Evolutionary conservation across 257 asterid species (phyloP).

Genomic region (Solanum acaule): DNA sequence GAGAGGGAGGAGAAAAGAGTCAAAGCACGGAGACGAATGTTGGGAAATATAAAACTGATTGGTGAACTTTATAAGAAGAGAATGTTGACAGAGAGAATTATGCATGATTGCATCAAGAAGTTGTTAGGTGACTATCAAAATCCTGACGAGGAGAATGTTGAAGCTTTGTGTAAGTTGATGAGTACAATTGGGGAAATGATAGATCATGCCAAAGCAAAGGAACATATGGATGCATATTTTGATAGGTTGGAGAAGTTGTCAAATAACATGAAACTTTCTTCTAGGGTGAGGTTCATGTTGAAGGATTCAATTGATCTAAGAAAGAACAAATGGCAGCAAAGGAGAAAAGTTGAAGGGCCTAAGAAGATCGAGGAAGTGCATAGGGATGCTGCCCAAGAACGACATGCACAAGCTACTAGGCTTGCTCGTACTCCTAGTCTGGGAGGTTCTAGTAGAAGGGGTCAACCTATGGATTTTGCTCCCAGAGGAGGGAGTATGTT

Average conservation of each 20-base stretch:
- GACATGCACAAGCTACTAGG: constrained; percentile 71
- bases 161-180: constrained; percentile 92
- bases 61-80: constrained; percentile 92
- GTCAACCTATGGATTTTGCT: constrained; percentile 60
- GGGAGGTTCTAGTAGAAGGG: constrained; percentile 52
- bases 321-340: constrained; percentile 94
- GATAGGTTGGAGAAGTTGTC: constrained; percentile 52
- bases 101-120: constrained; percentile 80
- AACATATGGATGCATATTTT: constrained; percentile 65
- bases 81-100: constrained; percentile 93
- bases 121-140: constrained; percentile 69
- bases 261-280: constrained; percentile 68
- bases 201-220: constrained; percentile 79
- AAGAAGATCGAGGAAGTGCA: constrained; percentile 94
- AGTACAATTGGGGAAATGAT: constrained; percentile 96
- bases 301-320: constrained; percentile 87
- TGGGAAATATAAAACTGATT: constrained; percentile 86
- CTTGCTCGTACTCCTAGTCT: constrained; percentile 58
- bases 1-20: constrained; percentile 90
- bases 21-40: constrained; percentile 64
- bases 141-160: constrained; percentile 87
- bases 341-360: constrained; percentile 96
- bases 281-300: constrained; percentile 91
- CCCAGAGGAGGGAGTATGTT: constrained; percentile 53
- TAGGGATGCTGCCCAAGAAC: constrained; percentile 94